Evolutionary conservation across 1,284 basidiomycete genomes (phyloP).

Genomic region (Phellopilus nigrolimitatus): DNA sequence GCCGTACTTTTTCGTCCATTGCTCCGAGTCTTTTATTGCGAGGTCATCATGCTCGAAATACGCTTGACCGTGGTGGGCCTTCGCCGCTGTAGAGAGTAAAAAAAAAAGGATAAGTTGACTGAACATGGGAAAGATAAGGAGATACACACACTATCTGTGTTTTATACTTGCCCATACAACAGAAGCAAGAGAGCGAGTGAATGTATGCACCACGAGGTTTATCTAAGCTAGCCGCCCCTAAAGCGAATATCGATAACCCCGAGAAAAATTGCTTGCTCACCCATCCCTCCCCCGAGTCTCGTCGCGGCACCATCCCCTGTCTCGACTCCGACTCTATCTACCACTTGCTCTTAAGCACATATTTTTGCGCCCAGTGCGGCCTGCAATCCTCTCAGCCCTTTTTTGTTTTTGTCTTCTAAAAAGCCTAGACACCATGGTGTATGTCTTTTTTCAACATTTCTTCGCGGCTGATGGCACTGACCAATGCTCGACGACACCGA

Average conservation of each 20-base stretch:
- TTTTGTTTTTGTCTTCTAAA: constrained; percentile 12
- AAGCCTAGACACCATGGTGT: constrained; percentile 68
- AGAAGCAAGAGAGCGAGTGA: background rate
- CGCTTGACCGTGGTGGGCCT: constrained; percentile 5
- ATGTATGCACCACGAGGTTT: too few species aligned
- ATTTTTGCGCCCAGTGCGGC: constrained; percentile 11
- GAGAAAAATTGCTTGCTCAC: constrained; percentile 2
- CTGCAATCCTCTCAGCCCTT: background rate
- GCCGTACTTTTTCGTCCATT: constrained; percentile 69
- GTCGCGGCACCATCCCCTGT: background rate
- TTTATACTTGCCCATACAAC: too few species aligned
- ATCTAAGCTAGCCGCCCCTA: constrained; percentile 1
- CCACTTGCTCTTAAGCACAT: background rate
- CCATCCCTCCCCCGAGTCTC: background rate
- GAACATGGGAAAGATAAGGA: constrained; percentile 11
- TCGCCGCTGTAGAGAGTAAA: background rate
- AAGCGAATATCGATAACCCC: constrained; percentile 1
- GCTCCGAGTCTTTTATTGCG: constrained; percentile 25
- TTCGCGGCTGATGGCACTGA: constrained; percentile 9
- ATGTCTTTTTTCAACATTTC: constrained; percentile 35
- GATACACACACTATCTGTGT: too few species aligned
- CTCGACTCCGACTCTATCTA: constrained; percentile 3
- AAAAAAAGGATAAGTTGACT: constrained; percentile 2
- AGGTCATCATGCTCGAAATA: background rate
- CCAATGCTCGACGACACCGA: constrained; percentile 7